Evolutionary conservation across 176 grass and related monocot species (phyloP).

Genomic region (Oropetium thomaeum): DNA sequence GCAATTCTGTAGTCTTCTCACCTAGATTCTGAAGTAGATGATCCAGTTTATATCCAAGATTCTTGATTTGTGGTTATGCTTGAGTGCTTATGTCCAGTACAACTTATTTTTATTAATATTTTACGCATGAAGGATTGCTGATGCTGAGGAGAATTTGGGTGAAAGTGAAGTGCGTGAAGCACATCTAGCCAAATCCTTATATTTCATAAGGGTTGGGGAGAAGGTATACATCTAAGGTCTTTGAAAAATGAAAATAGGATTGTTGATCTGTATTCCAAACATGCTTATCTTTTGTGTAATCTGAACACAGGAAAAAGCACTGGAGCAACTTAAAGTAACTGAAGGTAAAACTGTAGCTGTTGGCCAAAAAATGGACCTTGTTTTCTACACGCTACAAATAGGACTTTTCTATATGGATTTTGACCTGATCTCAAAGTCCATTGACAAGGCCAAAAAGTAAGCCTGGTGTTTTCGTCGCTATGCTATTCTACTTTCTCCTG

Average conservation of each 20-base stretch:
- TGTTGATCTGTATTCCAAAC: not conserved
- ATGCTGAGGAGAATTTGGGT: slow-evolving; percentile 98
- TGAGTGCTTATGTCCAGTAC: not conserved
- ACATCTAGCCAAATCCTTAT: slow-evolving; percentile 90
- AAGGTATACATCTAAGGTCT: slow-evolving; percentile 50
- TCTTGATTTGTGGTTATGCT: slow-evolving; percentile 8
- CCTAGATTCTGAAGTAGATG: not conserved
- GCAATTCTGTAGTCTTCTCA: not conserved
- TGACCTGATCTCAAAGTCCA: slow-evolving; percentile 91
- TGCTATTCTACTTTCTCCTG: slow-evolving; percentile 14
- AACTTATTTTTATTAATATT: slow-evolving; percentile 16
- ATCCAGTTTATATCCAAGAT: not conserved
- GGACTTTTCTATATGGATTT: slow-evolving; percentile 98
- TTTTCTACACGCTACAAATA: slow-evolving; percentile 87
- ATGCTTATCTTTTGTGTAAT: slow-evolving; percentile 1
- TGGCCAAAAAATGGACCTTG: slow-evolving; percentile 98
- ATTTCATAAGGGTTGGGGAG: slow-evolving; percentile 81
- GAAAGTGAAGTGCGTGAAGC: slow-evolving; percentile 99
- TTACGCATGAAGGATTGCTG: slow-evolving; percentile 65
- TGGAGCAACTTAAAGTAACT: slow-evolving; percentile 92
- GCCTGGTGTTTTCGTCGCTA: not conserved
- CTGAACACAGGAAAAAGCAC: slow-evolving; percentile 74
- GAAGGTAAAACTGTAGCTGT: slow-evolving; percentile 98
- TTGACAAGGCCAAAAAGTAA: slow-evolving; percentile 98
- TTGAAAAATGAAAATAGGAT: not conserved